Conservation (phyloP, 2,329 filamentous ascomycete genomes). For the Penicillium freii region DNA sequence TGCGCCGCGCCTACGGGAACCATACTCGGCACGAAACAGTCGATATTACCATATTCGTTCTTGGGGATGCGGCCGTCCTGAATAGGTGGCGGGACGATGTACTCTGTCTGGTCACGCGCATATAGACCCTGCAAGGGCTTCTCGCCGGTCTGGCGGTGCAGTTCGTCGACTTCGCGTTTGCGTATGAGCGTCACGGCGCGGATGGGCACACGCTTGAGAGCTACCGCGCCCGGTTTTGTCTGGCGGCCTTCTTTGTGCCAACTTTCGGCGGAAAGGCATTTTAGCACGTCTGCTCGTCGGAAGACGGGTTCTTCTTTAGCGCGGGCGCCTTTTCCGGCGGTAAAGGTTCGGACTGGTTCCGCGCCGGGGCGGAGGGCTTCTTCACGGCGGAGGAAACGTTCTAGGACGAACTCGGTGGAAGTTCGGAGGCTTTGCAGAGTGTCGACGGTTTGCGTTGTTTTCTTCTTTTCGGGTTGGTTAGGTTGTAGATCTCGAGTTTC, state of each 20-base stretch:
- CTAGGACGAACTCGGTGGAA: slow-evolving; percentile 79
- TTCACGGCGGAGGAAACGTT: slow-evolving; percentile 83
- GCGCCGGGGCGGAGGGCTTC: slow-evolving; percentile 75
- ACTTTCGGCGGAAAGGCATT: slow-evolving; percentile 87
- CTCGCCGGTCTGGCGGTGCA: slow-evolving; percentile 72
- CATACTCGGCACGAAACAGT: slow-evolving; percentile 93
- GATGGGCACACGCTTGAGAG: slow-evolving; percentile 84
- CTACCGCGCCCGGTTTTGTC: slow-evolving; percentile 66
- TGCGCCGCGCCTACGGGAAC: slow-evolving; percentile 81
- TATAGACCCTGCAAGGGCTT: slow-evolving; percentile 87
- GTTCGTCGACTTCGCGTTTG: slow-evolving; percentile 84
- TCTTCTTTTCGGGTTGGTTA: slow-evolving; percentile 69
- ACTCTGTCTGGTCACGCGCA: slow-evolving; percentile 81
- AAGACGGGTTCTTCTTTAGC: slow-evolving; percentile 77
- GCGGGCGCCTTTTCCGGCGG: slow-evolving; percentile 69
- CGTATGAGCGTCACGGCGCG: slow-evolving; percentile 86
- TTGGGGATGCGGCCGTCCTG: slow-evolving; percentile 83
- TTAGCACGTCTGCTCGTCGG: slow-evolving; percentile 72
- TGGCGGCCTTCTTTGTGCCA: slow-evolving; percentile 96
- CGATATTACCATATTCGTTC: slow-evolving; percentile 94
- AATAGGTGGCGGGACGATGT: slow-evolving; percentile 90
- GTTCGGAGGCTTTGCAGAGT: slow-evolving; percentile 86
- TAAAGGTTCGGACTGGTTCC: slow-evolving; percentile 70
- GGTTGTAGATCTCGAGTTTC: slow-evolving; percentile 74
- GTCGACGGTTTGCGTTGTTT: slow-evolving; percentile 70